Evolutionary conservation across 225 moss, liverwort and hornwort species (phyloP).

Genomic region (Marchantia paleacea): DNA sequence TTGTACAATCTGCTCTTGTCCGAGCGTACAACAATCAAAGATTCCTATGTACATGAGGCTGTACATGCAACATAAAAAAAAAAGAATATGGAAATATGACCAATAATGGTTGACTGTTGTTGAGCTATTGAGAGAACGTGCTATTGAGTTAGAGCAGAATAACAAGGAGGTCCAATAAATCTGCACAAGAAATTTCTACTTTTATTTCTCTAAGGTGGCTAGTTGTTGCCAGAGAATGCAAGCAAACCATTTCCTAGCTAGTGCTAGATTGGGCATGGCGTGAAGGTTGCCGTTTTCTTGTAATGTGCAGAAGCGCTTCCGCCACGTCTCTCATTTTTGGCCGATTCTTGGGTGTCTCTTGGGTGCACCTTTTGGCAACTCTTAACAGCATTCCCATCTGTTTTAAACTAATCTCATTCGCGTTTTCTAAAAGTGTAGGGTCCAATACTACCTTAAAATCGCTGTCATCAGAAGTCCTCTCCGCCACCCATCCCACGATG

Average conservation of each 20-base stretch:
- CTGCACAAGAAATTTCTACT: not conserved
- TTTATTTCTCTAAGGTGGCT: not conserved
- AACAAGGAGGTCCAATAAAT: not conserved
- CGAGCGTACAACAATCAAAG: no score
- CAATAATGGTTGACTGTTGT: no score
- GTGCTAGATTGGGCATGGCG: not conserved
- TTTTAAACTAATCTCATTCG: not conserved
- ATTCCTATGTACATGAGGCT: no score
- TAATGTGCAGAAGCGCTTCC: not conserved
- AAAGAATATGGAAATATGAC: no score
- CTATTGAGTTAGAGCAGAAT: not conserved
- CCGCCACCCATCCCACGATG: constrained; percentile 20
- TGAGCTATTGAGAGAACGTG: no score
- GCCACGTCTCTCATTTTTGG: constrained; percentile 17
- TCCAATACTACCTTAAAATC: not conserved
- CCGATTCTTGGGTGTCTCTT: constrained; percentile 3
- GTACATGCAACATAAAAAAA: no score
- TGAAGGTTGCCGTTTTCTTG: not conserved
- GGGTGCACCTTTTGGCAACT: constrained; percentile 11
- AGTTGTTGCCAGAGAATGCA: not conserved
- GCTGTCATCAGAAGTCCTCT: not conserved
- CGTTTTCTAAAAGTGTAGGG: not conserved
- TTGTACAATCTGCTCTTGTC: no score
- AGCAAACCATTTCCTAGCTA: not conserved
- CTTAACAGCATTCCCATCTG: constrained; percentile 7